Percentiles rank a stretch among this genome's conserved stretches.
Evolutionary conservation across 176 grass and related monocot genomes (phyloP).

Genomic region (Chloris gayana): DNA sequence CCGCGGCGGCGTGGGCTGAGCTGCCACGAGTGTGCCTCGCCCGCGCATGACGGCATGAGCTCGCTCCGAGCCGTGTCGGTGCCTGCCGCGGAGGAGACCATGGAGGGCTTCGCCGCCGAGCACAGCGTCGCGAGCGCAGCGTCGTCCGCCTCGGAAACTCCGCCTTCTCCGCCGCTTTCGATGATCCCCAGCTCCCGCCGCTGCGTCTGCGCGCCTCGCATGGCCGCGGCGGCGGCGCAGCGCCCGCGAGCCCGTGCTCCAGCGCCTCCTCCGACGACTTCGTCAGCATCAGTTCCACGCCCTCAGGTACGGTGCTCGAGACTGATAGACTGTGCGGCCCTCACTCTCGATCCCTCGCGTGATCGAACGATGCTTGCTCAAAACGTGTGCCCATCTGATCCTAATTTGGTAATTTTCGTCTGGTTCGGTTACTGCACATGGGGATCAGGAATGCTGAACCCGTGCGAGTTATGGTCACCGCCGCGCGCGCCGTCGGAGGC

Average conservation of each 20-base stretch:
- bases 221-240: not conserved
- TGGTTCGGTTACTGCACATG: not conserved
- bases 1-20: conserved; percentile 6
- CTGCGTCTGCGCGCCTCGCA: conserved; percentile 47
- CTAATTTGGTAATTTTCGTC: conserved; percentile 12
- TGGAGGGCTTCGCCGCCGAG: conserved; percentile 55
- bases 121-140: conserved; percentile 51
- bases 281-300: conserved; percentile 76
- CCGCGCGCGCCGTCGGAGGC: conserved; percentile 59
- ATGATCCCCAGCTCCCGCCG: conserved; percentile 49
- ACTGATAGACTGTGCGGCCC: not conserved
- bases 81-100: conserved; percentile 38
- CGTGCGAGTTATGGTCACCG: conserved; percentile 75
- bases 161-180: not conserved
- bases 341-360: conserved; percentile 39
- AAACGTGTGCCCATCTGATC: conserved; percentile 24
- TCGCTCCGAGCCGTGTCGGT: conserved; percentile 44
- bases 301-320: conserved; percentile 56
- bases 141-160: not conserved
- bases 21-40: conserved; percentile 5
- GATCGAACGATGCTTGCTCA: not conserved
- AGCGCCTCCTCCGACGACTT: conserved; percentile 60
- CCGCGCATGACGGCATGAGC: not conserved
- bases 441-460: conserved; percentile 69
- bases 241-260: conserved; percentile 47